Percentiles rank a stretch among this genome's conserved stretches.
These are phyloP conservation scores for Fagopyrum tataricum DNA, from an alignment of 148 eudicot species.

Conservation along the genomic window DNA sequence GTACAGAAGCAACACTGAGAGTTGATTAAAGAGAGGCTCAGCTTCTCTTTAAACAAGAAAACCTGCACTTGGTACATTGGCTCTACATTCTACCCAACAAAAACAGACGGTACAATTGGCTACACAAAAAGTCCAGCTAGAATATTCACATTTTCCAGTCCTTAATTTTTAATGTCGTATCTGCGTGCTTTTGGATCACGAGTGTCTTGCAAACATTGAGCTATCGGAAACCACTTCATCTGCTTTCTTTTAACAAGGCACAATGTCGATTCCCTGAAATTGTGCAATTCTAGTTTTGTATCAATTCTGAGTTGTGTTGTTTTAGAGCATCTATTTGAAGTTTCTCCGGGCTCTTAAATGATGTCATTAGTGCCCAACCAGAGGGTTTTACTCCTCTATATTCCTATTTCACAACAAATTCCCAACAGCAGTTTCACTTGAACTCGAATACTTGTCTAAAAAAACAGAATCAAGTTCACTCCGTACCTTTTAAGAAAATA, in stretches of 20 bases:
- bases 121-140: background rate
- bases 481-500: slow-evolving; percentile 52
- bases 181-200: background rate
- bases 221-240: no score
- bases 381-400: background rate
- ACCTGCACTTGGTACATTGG: background rate
- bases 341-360: background rate
- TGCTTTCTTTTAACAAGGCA: background rate
- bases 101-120: background rate
- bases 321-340: background rate
- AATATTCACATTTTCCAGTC: background rate
- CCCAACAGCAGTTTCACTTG: background rate
- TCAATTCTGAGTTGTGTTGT: background rate
- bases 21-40: no score
- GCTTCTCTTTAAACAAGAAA: background rate
- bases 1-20: no score
- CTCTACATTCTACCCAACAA: background rate
- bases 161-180: background rate
- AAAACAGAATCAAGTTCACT: background rate
- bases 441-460: background rate
- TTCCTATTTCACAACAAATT: background rate
- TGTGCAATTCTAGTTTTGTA: background rate
- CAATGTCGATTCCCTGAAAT: background rate
- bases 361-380: background rate
- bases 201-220: background rate